These are phyloP conservation scores for Hebeloma cylindrosporum DNA, from an alignment of 768 basidiomycete genomes.

Conservation along the genomic window DNA sequence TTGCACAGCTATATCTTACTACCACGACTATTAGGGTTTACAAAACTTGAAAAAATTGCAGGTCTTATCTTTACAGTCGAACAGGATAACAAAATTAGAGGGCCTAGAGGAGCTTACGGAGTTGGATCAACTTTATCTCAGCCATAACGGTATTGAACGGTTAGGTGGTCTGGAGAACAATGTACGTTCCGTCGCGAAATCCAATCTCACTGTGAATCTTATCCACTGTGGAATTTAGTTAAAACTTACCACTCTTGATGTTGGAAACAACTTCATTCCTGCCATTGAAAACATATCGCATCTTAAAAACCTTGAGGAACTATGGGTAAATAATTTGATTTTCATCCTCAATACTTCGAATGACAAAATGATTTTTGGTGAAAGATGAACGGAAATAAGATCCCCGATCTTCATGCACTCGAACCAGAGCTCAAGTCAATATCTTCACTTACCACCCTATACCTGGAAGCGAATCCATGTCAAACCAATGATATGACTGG, in stretches of 20 bases:
- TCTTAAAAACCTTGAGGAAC: slow-evolving; percentile 75
- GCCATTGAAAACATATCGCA: slow-evolving; percentile 83
- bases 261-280: slow-evolving; percentile 82
- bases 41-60: slow-evolving; percentile 67
- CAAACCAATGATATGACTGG: slow-evolving; percentile 72
- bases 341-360: background rate
- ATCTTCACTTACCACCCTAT: slow-evolving; percentile 76
- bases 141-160: slow-evolving; percentile 85
- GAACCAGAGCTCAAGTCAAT: slow-evolving; percentile 65
- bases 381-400: slow-evolving; percentile 87
- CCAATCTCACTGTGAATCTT: background rate
- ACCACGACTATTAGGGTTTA: slow-evolving; percentile 53
- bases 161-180: slow-evolving; percentile 87
- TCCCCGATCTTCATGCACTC: slow-evolving; percentile 66
- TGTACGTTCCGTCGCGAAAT: slow-evolving; percentile 42
- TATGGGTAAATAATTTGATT: slow-evolving; percentile 71
- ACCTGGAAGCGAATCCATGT: slow-evolving; percentile 94
- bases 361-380: background rate
- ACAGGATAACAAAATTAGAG: slow-evolving; percentile 87
- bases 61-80: slow-evolving; percentile 91
- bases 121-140: slow-evolving; percentile 89
- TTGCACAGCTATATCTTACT: slow-evolving; percentile 1
- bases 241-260: slow-evolving; percentile 82
- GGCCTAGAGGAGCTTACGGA: slow-evolving; percentile 68
- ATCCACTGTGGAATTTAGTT: slow-evolving; percentile 29